Percentiles rank a stretch among this genome's conserved stretches.
Conservation (phyloP, 768 basidiomycete genomes). For the Podaxis rugospora region DNA sequence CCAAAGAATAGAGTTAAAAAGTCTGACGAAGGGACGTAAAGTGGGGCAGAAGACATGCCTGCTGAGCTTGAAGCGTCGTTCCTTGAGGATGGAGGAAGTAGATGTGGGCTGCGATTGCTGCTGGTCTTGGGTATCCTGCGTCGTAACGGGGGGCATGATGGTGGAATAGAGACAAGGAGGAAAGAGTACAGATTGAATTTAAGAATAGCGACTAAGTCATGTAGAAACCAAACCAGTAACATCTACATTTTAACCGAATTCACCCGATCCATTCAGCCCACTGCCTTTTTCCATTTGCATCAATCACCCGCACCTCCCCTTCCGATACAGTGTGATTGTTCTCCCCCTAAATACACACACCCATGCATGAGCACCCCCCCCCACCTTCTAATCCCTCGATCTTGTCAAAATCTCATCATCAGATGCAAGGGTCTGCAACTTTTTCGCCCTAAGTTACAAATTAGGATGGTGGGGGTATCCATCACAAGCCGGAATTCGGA, state of each 20-base stretch:
- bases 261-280: constrained; percentile 22
- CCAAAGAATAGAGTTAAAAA: constrained; percentile 8
- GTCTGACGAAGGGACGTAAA: neutral
- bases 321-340: neutral
- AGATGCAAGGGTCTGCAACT: neutral
- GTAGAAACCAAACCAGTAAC: constrained; percentile 21
- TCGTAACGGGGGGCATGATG: constrained; percentile 47
- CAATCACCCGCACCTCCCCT: neutral
- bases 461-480: neutral
- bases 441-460: neutral
- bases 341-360: neutral
- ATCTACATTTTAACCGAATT: constrained; percentile 25
- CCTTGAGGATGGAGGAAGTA: constrained; percentile 57
- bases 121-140: constrained; percentile 40
- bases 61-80: constrained; percentile 84
- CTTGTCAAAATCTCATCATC: neutral
- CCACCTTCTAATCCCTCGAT: neutral
- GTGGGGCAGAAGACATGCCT: constrained; percentile 43
- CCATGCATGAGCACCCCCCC: neutral
- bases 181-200: constrained; percentile 12
- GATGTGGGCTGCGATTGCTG: constrained; percentile 22
- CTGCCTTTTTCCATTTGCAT: neutral
- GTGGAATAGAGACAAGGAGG: constrained; percentile 26
- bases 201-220: constrained; percentile 16
- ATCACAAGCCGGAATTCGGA: neutral